A percentile compares a stretch with the other conserved stretches of the same genome.
Conservation (phyloP, 805 yeast species). For the Yarrowia divulgata region DNA sequence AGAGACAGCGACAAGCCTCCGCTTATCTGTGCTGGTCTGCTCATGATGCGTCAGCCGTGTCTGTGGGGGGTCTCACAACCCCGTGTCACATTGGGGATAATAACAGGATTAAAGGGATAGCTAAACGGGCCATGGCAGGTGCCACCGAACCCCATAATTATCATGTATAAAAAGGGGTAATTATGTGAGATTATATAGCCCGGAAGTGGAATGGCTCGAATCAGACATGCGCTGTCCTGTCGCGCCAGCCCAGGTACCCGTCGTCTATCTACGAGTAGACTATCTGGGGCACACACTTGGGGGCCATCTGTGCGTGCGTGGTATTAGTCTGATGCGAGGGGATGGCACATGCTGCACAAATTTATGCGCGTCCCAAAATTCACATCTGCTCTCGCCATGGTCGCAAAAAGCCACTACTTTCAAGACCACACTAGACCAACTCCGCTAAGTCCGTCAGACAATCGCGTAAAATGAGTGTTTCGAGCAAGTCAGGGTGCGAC, state of each 20-base stretch:
- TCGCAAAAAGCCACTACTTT: conserved; percentile 15
- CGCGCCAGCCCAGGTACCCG: not conserved
- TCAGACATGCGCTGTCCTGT: too few relatives aligned
- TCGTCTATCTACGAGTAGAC: not conserved
- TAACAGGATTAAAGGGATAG: conserved; percentile 29
- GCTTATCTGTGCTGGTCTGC: not conserved
- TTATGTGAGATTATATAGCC: too few relatives aligned
- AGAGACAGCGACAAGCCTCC: not conserved
- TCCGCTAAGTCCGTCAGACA: conserved; percentile 8
- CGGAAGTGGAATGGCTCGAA: too few relatives aligned
- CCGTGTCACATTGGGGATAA: conserved; percentile 20
- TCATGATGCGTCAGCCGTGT: conserved; percentile 23
- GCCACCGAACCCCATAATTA: conserved; percentile 5
- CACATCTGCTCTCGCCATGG: conserved; percentile 26
- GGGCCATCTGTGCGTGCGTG: not conserved
- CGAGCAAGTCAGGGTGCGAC: not conserved
- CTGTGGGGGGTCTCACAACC: conserved; percentile 1
- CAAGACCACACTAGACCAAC: conserved; percentile 10
- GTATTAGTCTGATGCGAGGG: conserved; percentile 26
- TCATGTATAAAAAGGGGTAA: not conserved
- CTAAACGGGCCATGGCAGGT: conserved; percentile 21
- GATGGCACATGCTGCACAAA: conserved; percentile 26
- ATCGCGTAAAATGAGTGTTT: not conserved
- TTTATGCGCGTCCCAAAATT: conserved; percentile 24
- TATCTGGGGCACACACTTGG: not conserved